A percentile compares a stretch with the other conserved stretches of the same genome.
Conservation (phyloP, 2,329 filamentous ascomycete genomes). For the Cercospora citrullina region DNA sequence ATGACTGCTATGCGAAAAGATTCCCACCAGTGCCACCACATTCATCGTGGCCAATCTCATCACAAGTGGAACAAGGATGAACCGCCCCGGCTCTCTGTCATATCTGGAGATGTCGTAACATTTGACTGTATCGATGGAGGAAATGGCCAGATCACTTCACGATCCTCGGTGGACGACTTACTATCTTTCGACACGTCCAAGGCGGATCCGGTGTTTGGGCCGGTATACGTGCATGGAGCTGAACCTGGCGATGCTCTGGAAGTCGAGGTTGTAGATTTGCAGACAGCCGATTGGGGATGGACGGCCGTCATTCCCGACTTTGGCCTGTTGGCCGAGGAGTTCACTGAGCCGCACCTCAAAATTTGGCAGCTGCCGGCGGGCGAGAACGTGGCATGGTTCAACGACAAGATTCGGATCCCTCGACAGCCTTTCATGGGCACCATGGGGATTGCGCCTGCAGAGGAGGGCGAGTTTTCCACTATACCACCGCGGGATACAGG, state of each 20-base stretch:
- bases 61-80: conserved; percentile 24
- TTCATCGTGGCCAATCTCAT: conserved; percentile 26
- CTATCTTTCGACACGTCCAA: conserved; percentile 19
- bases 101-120: conserved; percentile 24
- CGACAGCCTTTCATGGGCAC: conserved; percentile 27
- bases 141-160: conserved; percentile 24
- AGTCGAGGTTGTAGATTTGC: conserved; percentile 24
- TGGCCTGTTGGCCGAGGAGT: conserved; percentile 23
- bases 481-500: conserved; percentile 26
- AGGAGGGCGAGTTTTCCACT: conserved; percentile 20
- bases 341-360: conserved; percentile 24
- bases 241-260: conserved; percentile 28
- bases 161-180: conserved; percentile 21
- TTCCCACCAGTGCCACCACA: conserved; percentile 21
- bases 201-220: conserved; percentile 27
- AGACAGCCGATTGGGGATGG: conserved; percentile 26
- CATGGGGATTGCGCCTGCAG: conserved; percentile 25
- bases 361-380: conserved; percentile 22
- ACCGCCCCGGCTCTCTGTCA: conserved; percentile 21
- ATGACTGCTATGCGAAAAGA: conserved; percentile 15
- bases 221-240: conserved; percentile 25
- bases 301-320: conserved; percentile 26
- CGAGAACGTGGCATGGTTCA: conserved; percentile 18
- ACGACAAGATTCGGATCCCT: conserved; percentile 23
- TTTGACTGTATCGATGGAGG: conserved; percentile 28